Base-by-base conservation (phyloP, 805 yeast genomes). In the Kodamaea sagamina region DNA sequence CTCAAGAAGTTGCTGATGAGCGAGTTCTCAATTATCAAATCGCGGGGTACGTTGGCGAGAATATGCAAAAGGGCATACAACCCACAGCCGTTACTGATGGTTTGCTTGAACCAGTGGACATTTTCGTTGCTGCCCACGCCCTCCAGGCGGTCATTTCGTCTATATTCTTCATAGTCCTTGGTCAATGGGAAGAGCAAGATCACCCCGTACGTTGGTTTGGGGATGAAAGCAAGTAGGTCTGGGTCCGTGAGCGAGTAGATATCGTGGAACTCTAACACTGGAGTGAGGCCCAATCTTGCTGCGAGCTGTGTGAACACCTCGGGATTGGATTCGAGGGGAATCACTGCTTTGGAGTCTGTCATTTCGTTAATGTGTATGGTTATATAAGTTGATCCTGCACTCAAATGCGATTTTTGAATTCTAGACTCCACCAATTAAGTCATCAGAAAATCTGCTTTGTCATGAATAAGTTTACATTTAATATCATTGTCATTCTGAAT, bases 261-360 rank as follows among this genome's bases (percentile, higher is more conserved):
- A 57, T 92, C 99, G 43, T 77, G 80, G 63, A 89, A 92, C 36
- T 71, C 73, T 10, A 81, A 70, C 1, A 75, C 59, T 1, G 79
- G 75, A 0, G 81, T 59, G 4, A 90, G 68, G 0, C 97, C 97
- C 31, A 93, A 60, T 17, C 74, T 73, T 24, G 67, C 72, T 1
- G 89, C 86, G 53, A 89, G 81, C 0, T 68, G 68, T 6, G 85
- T 78, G 67, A 92, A 90, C 5, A 92, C 80, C 7, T 75, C 84
- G 0, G 99, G 99, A 54, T 89, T 88, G 6, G 95, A 86, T 60
- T 93, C 99, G 25, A 92, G 66, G 2, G 98, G 98, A 9, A 89
- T 81, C 11, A 87, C 92, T 10, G 82, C 31, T 42, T 44, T 50
- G 25, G 38, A 22, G 26, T 41, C 49, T 10, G 34, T 13, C 48